Evolutionary conservation across 2,329 filamentous ascomycete genomes (phyloP), one percentile per base, ranked within the genome.

Genomic region (Colletotrichum truncatum): DNA sequence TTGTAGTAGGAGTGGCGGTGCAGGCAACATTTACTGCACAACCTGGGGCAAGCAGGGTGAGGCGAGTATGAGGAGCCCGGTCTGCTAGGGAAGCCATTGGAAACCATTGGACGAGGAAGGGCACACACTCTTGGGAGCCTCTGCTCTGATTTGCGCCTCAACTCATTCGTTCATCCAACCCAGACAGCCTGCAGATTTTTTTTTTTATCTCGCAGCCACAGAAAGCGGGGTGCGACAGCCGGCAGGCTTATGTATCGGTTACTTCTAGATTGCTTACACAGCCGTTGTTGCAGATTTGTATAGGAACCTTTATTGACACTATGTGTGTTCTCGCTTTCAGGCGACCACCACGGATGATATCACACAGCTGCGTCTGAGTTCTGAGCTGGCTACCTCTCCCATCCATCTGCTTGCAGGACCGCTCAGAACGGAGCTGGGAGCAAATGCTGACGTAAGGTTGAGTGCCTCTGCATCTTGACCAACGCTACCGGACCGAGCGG

Each of bases 1-100:
- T 11, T 34, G 34, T 32, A 14, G 51, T 54, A 25, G 14, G n/a
- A 32, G 55, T 60, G 61, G 46, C 55, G 55, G 46, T 64, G 55
- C 61, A 52, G 23, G 21, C 16, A n/a, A 28, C 25, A 30, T n/a
- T n/a, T n/a, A n/a, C n/a, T n/a, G n/a, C n/a, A n/a, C n/a, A n/a
- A 18, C 36, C 34, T 59, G 53, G 16, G 43, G n/a, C 43, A 28
- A 8, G 25, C 26, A 38, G 32, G 25, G 38, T 28, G 38, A 43
- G 52, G 38, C 26, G 38, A 16, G 52, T 36, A 38, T 55, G 36
- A 55, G 5, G 23, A 7, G 34, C 26, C 51, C 14, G 21, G 45
- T 45, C 23, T 23, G 25, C 11, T 34, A 54, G 30, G 54, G 41
- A 46, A 48, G 25, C 9, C 32, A 23, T 11, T 26, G 18, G 9